Evolutionary conservation across 345 rosid species (phyloP).

Genomic region (Gossypium herbaceum): DNA sequence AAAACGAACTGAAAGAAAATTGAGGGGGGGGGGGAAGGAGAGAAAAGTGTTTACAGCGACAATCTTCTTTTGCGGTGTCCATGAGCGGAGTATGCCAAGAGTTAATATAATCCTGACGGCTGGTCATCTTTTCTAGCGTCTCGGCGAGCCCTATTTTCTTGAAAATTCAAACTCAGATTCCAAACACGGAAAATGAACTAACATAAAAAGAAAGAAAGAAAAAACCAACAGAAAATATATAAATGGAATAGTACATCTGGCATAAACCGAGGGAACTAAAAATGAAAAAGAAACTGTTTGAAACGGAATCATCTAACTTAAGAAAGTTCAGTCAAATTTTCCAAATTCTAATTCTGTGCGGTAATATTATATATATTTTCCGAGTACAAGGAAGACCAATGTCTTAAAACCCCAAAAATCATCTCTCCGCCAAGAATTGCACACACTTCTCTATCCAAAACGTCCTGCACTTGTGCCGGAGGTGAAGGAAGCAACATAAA

Average conservation of each 20-base stretch:
- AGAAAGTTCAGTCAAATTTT: neutral
- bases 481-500: too few relatives aligned
- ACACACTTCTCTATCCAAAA: too few relatives aligned
- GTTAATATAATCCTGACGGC: slow-evolving; percentile 24
- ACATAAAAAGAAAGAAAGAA: neutral
- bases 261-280: neutral
- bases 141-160: neutral
- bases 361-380: too few relatives aligned
- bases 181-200: neutral
- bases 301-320: neutral
- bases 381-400: too few relatives aligned
- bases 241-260: neutral
- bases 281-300: neutral
- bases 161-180: neutral
- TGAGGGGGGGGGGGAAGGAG: too few relatives aligned
- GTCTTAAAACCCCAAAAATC: too few relatives aligned
- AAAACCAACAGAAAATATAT: neutral
- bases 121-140: neutral
- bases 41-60: slow-evolving; percentile 26
- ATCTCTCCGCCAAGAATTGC: too few relatives aligned
- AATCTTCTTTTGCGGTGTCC: slow-evolving; percentile 26
- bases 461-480: too few relatives aligned
- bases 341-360: neutral
- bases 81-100: slow-evolving; percentile 45
- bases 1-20: neutral